Evolutionary conservation across 345 rosid species (phyloP).

Genomic region (Brassica cretica): DNA sequence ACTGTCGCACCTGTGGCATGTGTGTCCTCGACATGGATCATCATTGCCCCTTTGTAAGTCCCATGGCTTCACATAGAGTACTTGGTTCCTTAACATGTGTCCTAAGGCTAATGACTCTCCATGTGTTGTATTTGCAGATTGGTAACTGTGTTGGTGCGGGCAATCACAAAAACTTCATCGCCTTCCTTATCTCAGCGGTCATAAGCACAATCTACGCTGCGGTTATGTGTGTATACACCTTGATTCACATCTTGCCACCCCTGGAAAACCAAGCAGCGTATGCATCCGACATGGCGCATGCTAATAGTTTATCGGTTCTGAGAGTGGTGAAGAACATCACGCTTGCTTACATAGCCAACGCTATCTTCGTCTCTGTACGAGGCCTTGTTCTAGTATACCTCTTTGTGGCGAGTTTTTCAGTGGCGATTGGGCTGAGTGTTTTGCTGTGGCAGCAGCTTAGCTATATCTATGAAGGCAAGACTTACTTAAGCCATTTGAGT

Average conservation of each 20-base stretch:
- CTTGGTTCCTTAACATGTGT: background rate
- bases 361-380: slow-evolving; percentile 57
- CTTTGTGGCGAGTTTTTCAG: slow-evolving; percentile 62
- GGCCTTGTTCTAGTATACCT: slow-evolving; percentile 77
- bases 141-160: slow-evolving; percentile 94
- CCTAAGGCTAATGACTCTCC: background rate
- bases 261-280: slow-evolving; percentile 25
- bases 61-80: background rate
- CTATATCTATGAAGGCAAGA: slow-evolving; percentile 72
- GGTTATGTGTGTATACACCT: slow-evolving; percentile 47
- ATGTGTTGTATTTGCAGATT: slow-evolving; percentile 56
- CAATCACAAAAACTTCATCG: slow-evolving; percentile 64
- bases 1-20: slow-evolving; percentile 85
- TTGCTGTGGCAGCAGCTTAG: slow-evolving; percentile 89
- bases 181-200: slow-evolving; percentile 72
- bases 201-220: slow-evolving; percentile 52
- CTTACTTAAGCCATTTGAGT: slow-evolving; percentile 69
- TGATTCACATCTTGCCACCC: slow-evolving; percentile 59
- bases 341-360: slow-evolving; percentile 53
- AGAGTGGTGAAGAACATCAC: slow-evolving; percentile 51
- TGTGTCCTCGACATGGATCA: slow-evolving; percentile 96
- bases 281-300: slow-evolving; percentile 22
- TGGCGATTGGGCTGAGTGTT: slow-evolving; percentile 66
- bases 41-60: slow-evolving; percentile 93
- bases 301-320: slow-evolving; percentile 35